phyloP scores from a whole-genome alignment of 2,329 filamentous ascomycete genomes.

The Nemania sp. region DNA sequence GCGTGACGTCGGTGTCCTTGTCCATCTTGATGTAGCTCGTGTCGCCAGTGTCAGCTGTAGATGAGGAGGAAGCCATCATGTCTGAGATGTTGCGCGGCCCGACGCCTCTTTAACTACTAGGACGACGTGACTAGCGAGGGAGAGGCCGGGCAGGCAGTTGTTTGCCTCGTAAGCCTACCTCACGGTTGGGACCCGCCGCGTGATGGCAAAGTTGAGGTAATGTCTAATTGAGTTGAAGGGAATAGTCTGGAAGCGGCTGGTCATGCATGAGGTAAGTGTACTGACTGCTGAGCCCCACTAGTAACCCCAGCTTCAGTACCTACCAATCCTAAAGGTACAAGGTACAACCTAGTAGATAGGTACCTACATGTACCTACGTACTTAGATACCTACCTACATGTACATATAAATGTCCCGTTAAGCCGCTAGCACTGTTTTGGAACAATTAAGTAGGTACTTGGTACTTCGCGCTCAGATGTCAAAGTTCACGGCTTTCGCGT shows the following conservation, averaged over 20 bases:
- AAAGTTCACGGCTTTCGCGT: conserved; percentile 40
- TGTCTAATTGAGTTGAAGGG: conserved; percentile 19
- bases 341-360: too few relatives aligned
- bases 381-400: too few relatives aligned
- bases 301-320: not conserved
- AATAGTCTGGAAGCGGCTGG: conserved; percentile 36
- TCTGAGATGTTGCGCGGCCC: not conserved
- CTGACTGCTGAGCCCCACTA: too few relatives aligned
- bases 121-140: not conserved
- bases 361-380: too few relatives aligned
- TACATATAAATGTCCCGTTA: too few relatives aligned
- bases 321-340: too few relatives aligned
- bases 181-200: conserved; percentile 1
- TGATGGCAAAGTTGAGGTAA: conserved; percentile 31
- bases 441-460: conserved; percentile 23
- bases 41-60: conserved; percentile 46
- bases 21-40: conserved; percentile 74
- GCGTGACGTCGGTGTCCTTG: conserved; percentile 72
- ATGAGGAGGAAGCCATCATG: conserved; percentile 59
- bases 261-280: too few relatives aligned
- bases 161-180: conserved; percentile 34
- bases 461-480: too few relatives aligned
- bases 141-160: conserved; percentile 33
- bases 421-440: conserved; percentile 10
- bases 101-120: conserved; percentile 23